phyloP scores from a whole-genome alignment of 495 filamentous ascomycete species.

The Hyaloscypha variabilis region DNA sequence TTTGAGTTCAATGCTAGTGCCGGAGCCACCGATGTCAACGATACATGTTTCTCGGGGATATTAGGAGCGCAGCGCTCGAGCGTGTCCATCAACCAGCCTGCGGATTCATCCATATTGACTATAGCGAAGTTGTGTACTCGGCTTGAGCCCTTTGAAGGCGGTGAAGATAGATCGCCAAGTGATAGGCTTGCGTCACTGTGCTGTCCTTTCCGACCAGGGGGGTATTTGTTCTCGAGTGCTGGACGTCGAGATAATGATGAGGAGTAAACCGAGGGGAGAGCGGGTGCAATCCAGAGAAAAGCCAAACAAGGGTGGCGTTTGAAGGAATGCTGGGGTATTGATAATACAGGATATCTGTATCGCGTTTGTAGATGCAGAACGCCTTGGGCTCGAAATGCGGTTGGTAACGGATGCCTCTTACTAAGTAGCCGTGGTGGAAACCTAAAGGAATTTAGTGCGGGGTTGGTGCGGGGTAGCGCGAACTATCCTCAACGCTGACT shows the following conservation, averaged over 20 bases:
- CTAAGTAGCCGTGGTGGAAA: constrained; percentile 5
- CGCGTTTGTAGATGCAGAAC: constrained; percentile 13
- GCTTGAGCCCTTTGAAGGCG: constrained; percentile 9
- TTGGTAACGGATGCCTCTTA: constrained; percentile 10
- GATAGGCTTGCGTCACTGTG: constrained; percentile 10
- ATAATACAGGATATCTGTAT: constrained; percentile 15
- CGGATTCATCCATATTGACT: constrained; percentile 15
- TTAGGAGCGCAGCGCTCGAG: constrained; percentile 10
- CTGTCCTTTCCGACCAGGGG: constrained; percentile 9
- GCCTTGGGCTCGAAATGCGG: constrained; percentile 9
- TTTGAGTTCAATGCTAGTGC: constrained; percentile 13
- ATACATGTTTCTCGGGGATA: constrained; percentile 15
- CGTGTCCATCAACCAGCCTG: constrained; percentile 13
- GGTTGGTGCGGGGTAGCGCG: constrained; percentile 2
- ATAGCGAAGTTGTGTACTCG: constrained; percentile 11
- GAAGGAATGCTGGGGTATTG: constrained; percentile 10
- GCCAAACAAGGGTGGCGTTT: constrained; percentile 9
- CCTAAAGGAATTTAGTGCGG: constrained; percentile 11
- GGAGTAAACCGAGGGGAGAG: constrained; percentile 1
- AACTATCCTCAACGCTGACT: constrained; percentile 10
- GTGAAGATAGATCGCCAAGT: constrained; percentile 16
- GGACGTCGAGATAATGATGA: constrained; percentile 13
- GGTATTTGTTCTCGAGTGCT: constrained; percentile 12
- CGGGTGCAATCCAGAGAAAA: constrained; percentile 10
- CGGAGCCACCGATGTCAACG: constrained; percentile 8